phyloP scores from a whole-genome alignment of 768 basidiomycete species.

The Pleurotus ostreatus region DNA sequence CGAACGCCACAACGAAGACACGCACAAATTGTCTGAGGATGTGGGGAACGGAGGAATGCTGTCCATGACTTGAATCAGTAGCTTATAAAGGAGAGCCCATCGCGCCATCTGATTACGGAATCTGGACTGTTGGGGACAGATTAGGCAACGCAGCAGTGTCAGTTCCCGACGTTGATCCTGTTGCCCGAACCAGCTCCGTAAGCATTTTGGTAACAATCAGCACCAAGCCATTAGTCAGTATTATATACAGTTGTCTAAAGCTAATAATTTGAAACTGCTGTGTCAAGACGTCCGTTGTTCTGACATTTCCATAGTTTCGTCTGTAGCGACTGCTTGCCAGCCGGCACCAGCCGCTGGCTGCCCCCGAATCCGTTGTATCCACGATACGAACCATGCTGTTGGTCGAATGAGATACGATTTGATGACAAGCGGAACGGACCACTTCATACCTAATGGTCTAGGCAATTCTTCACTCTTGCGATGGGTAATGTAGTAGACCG shows the following conservation, averaged over 20 bases:
- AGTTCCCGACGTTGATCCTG: slow-evolving; percentile 7
- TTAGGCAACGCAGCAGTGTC: not conserved
- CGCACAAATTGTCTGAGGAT: not conserved
- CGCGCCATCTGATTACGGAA: slow-evolving; percentile 11
- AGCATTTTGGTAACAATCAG: slow-evolving; percentile 6
- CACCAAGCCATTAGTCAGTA: too few relatives aligned
- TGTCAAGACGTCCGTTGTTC: slow-evolving; percentile 22
- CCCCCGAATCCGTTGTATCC: slow-evolving; percentile 45
- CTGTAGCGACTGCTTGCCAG: slow-evolving; percentile 78
- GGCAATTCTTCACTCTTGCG: slow-evolving; percentile 38
- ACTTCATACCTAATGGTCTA: slow-evolving; percentile 36
- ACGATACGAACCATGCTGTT: slow-evolving; percentile 38
- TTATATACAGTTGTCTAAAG: not conserved
- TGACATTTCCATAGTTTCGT: slow-evolving; percentile 68
- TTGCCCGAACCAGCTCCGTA: slow-evolving; percentile 2
- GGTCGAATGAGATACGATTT: slow-evolving; percentile 11
- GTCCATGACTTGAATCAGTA: not conserved
- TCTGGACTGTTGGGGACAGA: too few relatives aligned
- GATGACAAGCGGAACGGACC: slow-evolving; percentile 2
- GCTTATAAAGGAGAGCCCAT: slow-evolving; percentile 9
- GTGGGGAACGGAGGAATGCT: not conserved
- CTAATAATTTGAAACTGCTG: slow-evolving; percentile 10
- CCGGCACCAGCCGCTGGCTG: slow-evolving; percentile 54
- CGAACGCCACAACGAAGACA: too few relatives aligned
- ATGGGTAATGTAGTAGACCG: slow-evolving; percentile 79